Percentiles rank a stretch among this genome's conserved stretches.
These are phyloP conservation scores for Poronia punctata DNA, from an alignment of 495 filamentous ascomycete genomes.

Conservation along the genomic window DNA sequence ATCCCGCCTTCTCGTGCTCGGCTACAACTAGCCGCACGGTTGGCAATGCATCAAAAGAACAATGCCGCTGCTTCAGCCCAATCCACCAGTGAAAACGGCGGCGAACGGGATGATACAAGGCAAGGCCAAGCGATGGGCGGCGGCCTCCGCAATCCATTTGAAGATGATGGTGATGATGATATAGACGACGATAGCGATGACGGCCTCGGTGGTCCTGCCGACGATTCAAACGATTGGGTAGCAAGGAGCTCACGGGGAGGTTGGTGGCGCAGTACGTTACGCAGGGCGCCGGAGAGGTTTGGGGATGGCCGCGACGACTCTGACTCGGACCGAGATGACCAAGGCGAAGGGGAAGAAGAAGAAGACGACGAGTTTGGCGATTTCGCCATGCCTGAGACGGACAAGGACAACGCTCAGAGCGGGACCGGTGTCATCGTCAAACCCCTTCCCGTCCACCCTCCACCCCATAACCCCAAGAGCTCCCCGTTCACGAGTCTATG, in stretches of 20 bases:
- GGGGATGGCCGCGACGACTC: conserved; percentile 41
- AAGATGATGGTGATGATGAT: conserved; percentile 40
- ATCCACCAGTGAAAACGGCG: conserved; percentile 22
- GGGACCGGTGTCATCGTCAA: conserved; percentile 36
- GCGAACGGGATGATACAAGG: conserved; percentile 21
- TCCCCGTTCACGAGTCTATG: conserved; percentile 40
- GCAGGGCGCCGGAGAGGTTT: conserved; percentile 31
- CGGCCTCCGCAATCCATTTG: conserved; percentile 39
- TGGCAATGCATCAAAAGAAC: conserved; percentile 72
- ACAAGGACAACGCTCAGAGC: conserved; percentile 18
- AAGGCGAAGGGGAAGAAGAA: conserved; percentile 28
- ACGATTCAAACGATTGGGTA: conserved; percentile 26
- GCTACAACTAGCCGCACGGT: conserved; percentile 72
- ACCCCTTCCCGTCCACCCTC: conserved; percentile 39
- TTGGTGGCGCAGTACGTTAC: conserved; percentile 41
- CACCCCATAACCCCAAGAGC: conserved; percentile 26
- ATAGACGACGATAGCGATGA: conserved; percentile 41
- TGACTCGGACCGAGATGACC: conserved; percentile 32
- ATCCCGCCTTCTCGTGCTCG: conserved; percentile 81
- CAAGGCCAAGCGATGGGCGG: conserved; percentile 13
- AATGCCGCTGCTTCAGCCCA: conserved; percentile 32
- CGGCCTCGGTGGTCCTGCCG: conserved; percentile 29
- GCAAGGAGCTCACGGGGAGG: conserved; percentile 28
- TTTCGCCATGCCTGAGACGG: conserved; percentile 46
- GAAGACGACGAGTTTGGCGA: conserved; percentile 47